Percentiles rank a stretch among this genome's conserved stretches.
These are phyloP conservation scores for Saccharomyces mikatae DNA, from an alignment of 805 yeast species.

Conservation along the genomic window DNA sequence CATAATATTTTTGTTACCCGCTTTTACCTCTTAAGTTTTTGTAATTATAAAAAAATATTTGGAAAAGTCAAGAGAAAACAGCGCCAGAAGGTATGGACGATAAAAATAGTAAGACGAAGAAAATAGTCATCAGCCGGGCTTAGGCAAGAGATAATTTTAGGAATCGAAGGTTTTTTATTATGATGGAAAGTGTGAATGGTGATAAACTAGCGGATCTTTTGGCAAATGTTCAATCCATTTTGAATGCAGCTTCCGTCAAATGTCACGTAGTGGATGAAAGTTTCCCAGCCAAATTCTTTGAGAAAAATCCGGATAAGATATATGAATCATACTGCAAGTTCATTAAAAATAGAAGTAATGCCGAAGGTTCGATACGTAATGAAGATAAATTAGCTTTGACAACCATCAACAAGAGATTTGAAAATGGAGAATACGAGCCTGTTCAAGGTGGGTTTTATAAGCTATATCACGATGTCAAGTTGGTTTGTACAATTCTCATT, in stretches of 20 bases:
- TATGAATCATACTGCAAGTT: conserved; percentile 36
- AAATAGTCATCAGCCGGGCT: neutral
- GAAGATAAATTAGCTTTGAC: conserved; percentile 27
- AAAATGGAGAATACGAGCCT: conserved; percentile 32
- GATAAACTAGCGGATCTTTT: neutral
- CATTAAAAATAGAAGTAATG: conserved; percentile 23
- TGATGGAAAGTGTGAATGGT: neutral
- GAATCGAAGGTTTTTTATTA: neutral
- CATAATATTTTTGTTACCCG: neutral
- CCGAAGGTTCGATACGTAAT: conserved; percentile 15
- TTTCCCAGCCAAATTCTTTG: conserved; percentile 43
- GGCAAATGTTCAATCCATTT: neutral
- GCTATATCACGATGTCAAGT: conserved; percentile 59
- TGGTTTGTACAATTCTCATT: conserved; percentile 44
- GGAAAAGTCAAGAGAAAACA: neutral
- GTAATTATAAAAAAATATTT: neutral
- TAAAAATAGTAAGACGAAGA: conserved; percentile 1
- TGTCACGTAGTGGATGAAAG: conserved; percentile 27
- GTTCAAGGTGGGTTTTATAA: conserved; percentile 39
- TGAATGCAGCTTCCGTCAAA: conserved; percentile 25
- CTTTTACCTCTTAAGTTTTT: neutral
- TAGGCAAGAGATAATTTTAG: neutral
- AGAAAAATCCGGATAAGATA: conserved; percentile 37
- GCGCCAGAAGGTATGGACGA: neutral
- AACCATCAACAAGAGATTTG: conserved; percentile 38